These are phyloP conservation scores for Globisporangium rhizosaccharum DNA, from an alignment of 352 stramenopile species.

Conservation along the genomic window DNA sequence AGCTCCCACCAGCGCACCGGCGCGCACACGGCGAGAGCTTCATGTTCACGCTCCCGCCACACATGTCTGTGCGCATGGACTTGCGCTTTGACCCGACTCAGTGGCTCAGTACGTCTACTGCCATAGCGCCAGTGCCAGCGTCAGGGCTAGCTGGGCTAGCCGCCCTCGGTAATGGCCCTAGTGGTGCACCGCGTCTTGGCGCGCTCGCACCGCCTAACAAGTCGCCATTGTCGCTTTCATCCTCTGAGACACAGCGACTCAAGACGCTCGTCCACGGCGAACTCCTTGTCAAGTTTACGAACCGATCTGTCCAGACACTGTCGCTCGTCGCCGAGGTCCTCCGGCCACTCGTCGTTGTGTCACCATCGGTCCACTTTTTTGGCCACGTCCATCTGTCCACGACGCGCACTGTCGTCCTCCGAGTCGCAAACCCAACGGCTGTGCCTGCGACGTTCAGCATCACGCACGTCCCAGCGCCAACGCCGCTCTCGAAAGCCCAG, in stretches of 20 bases:
- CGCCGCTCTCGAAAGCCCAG: conserved; percentile 49
- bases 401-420: conserved; percentile 35
- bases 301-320: conserved; percentile 57
- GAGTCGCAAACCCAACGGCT: conserved; percentile 55
- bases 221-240: not conserved
- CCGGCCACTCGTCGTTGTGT: conserved; percentile 49
- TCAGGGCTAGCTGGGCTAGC: not conserved
- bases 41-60: conserved; percentile 61
- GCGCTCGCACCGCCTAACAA: not conserved
- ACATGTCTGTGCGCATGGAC: conserved; percentile 66
- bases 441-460: conserved; percentile 52
- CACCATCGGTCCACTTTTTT: conserved; percentile 61
- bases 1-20: conserved; percentile 50
- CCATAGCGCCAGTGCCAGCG: not conserved
- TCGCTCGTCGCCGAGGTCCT: conserved; percentile 39
- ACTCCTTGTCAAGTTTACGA: conserved; percentile 65
- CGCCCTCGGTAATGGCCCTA: too few relatives aligned
- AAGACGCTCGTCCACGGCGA: conserved; percentile 31
- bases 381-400: conserved; percentile 52
- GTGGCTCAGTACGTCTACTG: not conserved
- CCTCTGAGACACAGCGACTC: conserved; percentile 13
- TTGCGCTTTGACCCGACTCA: conserved; percentile 44
- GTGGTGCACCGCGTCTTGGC: too few relatives aligned
- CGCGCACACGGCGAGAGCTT: conserved; percentile 56
- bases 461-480: conserved; percentile 45